Evolutionary conservation across 1,284 basidiomycete species (phyloP).

Genomic region (Moesziomyces parantarcticus): DNA sequence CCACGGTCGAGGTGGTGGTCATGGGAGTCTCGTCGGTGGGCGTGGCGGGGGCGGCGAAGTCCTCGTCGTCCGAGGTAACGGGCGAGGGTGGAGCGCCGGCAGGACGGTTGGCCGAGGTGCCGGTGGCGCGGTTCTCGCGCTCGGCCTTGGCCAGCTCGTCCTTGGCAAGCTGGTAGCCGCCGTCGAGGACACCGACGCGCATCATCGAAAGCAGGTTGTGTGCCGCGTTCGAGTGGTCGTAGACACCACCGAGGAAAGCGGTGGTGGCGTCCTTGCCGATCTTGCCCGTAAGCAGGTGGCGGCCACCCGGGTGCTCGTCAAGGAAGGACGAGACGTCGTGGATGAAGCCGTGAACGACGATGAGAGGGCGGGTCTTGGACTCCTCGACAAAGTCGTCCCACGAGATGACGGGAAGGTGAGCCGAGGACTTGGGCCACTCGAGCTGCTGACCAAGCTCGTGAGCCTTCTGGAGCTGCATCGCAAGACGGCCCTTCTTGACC

Average conservation of each 20-base stretch:
- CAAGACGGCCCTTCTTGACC: slow-evolving; percentile 64
- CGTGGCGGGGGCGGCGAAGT: slow-evolving; percentile 41
- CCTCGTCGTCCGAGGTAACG: slow-evolving; percentile 55
- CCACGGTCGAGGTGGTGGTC: slow-evolving; percentile 31
- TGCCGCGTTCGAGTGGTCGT: slow-evolving; percentile 66
- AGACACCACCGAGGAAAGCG: slow-evolving; percentile 65
- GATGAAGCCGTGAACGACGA: slow-evolving; percentile 65
- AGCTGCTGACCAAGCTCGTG: slow-evolving; percentile 53
- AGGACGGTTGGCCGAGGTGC: slow-evolving; percentile 41
- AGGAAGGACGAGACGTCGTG: slow-evolving; percentile 65
- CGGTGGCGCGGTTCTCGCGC: slow-evolving; percentile 44
- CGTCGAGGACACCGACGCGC: slow-evolving; percentile 66
- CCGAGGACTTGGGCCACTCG: slow-evolving; percentile 58
- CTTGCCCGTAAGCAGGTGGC: slow-evolving; percentile 57
- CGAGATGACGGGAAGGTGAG: slow-evolving; percentile 65
- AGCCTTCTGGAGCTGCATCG: slow-evolving; percentile 63
- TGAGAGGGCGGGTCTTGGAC: slow-evolving; percentile 63
- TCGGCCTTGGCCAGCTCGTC: slow-evolving; percentile 47
- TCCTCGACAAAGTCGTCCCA: slow-evolving; percentile 66
- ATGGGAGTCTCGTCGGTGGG: slow-evolving; percentile 48
- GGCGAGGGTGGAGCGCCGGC: slow-evolving; percentile 53
- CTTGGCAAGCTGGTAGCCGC: slow-evolving; percentile 64
- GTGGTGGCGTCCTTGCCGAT: slow-evolving; percentile 66
- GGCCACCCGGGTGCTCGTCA: slow-evolving; percentile 66
- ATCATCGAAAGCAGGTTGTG: slow-evolving; percentile 66